Evolutionary conservation across 768 basidiomycete species (phyloP).

Genomic region (Cyathus striatus): DNA sequence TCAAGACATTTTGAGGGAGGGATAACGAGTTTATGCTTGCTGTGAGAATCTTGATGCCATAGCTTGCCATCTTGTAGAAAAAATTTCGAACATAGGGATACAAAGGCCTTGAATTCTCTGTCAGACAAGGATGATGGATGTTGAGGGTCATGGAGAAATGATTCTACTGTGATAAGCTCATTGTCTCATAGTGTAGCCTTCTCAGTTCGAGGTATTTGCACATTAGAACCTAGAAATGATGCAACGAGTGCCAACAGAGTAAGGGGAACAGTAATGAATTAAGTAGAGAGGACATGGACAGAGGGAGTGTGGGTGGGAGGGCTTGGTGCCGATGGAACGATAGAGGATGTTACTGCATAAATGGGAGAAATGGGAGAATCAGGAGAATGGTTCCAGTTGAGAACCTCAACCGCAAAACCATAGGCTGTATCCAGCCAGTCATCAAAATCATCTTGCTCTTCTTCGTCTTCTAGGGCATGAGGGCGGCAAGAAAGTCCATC

Average conservation of each 20-base stretch:
- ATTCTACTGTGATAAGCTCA: conserved; percentile 4
- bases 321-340: no score
- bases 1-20: conserved; percentile 6
- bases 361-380: not conserved
- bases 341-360: not conserved
- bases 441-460: conserved; percentile 1
- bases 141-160: conserved; percentile 6
- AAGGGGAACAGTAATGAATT: not conserved
- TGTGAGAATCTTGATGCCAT: conserved; percentile 12
- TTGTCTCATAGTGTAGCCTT: conserved; percentile 3
- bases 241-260: not conserved
- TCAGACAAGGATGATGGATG: conserved; percentile 1
- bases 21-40: conserved; percentile 12
- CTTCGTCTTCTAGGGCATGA: conserved; percentile 1
- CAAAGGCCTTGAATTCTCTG: conserved; percentile 1
- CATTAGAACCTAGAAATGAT: not conserved
- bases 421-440: conserved; percentile 3
- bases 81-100: conserved; percentile 7
- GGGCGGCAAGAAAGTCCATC: conserved; percentile 3
- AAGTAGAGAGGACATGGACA: not conserved
- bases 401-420: conserved; percentile 2
- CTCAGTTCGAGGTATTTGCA: conserved; percentile 5
- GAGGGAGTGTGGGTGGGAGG: no score
- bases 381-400: conserved; percentile 1
- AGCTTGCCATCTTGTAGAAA: conserved; percentile 11